Conservation (phyloP, 176 grass and related monocot genomes). For the Triticum aestivum region IWGSC_CS_RefSeq_v2.1 NC_057806.1:329743893-329744392, state of each 20-base stretch:
- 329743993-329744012: background rate
- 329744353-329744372: background rate
- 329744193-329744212: conserved; percentile 12
- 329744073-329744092: background rate
- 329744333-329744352: background rate
- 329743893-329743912: conserved; percentile 28
- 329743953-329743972: background rate
- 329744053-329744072: background rate
- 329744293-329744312: background rate
- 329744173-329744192: conserved; percentile 28
- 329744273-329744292: conserved; percentile 24
- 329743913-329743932: background rate
- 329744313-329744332: background rate
- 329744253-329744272: conserved; percentile 39
- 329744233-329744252: conserved; percentile 68
- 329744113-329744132: conserved; percentile 59
- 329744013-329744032: background rate
- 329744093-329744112: background rate
- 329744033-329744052: background rate
- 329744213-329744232: conserved; percentile 35
- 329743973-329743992: background rate
- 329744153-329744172: conserved; percentile 51
- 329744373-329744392: background rate
- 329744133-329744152: conserved; percentile 65
- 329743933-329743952: background rate